Base-by-base conservation (phyloP, 441 rosid species). In the Euphorbia celastroides region DNA sequence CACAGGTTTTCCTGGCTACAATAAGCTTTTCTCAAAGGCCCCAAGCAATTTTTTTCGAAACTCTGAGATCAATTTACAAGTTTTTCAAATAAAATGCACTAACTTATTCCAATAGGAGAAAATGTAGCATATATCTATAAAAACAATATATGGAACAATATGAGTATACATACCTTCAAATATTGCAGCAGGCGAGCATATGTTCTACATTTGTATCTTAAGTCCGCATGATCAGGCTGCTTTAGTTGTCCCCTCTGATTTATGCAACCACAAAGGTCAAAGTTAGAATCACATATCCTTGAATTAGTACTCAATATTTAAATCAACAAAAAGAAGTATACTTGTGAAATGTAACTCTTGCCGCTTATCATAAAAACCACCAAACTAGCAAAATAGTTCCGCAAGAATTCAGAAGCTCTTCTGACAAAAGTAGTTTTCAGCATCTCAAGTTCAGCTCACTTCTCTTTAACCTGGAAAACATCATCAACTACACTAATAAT, bases 161-260 rank as follows among this genome's bases (percentile, higher is more conserved):
- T 72, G n/a, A 57, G 68, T 67, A 44, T 59, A 56, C 64, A 57
- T 60, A 92, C 99, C 98, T 95, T 95, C 67, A 95, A 72, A 81
- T 90, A 98, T 81, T 95, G 99, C 72, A 95, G 82, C 69, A 95
- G 93, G 54, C 99, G 98, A 73, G 99, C 99, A 85, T 95, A 95
- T 71, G 97, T 92, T 82, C 99, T 82, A 82, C 99, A 95, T 79
- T 92, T 95, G 80, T 95, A 95, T 73, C 98, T 84, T 82, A 95
- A 83, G 72, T 95, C 99, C 61, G 98, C 97, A 82, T 95, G 99
- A 81, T 95, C 99, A 73, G 98, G 99, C 82, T 98, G 89, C 86
- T 95, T 95, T 78, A 95, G 78, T 75, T 95, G 98, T 38, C 98
- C 99, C 70, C 96, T 81, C 98, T 95, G 89, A 79, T 81, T 66